A percentile compares a stretch with the other conserved stretches of the same genome.
Conservation (phyloP, 2,329 filamentous ascomycete genomes). For the Colletotrichum eremochloae region DNA sequence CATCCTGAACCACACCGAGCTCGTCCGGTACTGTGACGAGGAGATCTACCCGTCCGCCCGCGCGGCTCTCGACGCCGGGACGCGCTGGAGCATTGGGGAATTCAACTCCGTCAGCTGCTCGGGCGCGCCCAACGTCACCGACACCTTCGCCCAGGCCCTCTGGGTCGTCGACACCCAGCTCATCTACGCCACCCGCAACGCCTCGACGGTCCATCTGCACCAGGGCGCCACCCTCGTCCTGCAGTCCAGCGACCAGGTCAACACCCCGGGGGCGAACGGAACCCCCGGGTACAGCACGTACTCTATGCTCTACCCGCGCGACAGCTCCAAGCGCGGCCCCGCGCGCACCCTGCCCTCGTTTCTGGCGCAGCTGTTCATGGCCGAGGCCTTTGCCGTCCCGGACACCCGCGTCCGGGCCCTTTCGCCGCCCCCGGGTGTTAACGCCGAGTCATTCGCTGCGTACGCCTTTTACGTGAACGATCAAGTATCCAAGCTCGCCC, state of each 20-base stretch:
- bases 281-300: constrained; percentile 41
- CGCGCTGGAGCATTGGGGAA: constrained; percentile 51
- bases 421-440: background rate
- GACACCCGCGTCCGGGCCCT: constrained; percentile 23
- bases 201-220: constrained; percentile 53
- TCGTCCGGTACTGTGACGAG: constrained; percentile 37
- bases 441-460: constrained; percentile 2
- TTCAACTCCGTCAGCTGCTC: constrained; percentile 57
- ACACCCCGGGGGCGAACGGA: constrained; percentile 33
- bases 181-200: constrained; percentile 55
- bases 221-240: constrained; percentile 42
- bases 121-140: constrained; percentile 55
- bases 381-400: constrained; percentile 37
- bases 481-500: constrained; percentile 9
- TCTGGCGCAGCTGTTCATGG: constrained; percentile 37
- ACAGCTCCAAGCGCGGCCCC: constrained; percentile 37
- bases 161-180: constrained; percentile 56
- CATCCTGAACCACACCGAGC: constrained; percentile 40
- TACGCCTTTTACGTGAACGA: constrained; percentile 23
- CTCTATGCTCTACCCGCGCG: constrained; percentile 43
- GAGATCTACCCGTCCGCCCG: constrained; percentile 35
- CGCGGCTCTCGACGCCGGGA: constrained; percentile 34
- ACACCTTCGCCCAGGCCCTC: constrained; percentile 56
- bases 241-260: constrained; percentile 40
- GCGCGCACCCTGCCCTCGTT: constrained; percentile 38